Conservation (phyloP, 306 rosid genomes). For the Glycine tomentella region DNA sequence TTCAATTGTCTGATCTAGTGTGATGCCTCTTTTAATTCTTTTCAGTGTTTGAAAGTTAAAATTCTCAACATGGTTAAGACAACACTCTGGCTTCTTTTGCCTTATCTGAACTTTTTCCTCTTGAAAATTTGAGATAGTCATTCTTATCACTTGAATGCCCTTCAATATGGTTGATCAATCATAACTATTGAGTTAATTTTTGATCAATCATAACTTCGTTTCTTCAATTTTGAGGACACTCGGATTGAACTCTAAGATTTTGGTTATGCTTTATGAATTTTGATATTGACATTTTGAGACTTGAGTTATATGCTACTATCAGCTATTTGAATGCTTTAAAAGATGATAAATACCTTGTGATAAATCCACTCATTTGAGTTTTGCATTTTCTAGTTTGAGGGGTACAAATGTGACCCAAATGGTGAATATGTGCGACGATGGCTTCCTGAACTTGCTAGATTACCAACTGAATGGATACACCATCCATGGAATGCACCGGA, state of each 20-base stretch:
- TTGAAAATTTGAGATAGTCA: background rate
- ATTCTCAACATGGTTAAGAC: background rate
- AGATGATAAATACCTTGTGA: slow-evolving; percentile 41
- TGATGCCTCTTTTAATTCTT: background rate
- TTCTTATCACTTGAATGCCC: background rate
- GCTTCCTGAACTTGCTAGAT: slow-evolving; percentile 92
- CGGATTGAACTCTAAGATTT: background rate
- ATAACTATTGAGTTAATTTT: background rate
- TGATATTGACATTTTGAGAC: slow-evolving; percentile 22
- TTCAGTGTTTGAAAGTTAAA: background rate
- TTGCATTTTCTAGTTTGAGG: slow-evolving; percentile 74
- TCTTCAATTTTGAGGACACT: slow-evolving; percentile 5
- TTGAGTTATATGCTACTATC: background rate
- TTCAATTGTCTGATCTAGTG: background rate
- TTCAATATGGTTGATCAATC: background rate
- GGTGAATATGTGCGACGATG: slow-evolving; percentile 96
- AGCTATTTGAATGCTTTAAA: slow-evolving; percentile 32
- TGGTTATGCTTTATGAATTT: background rate
- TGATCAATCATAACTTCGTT: background rate
- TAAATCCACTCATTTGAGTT: slow-evolving; percentile 34
- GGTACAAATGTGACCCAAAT: slow-evolving; percentile 82
- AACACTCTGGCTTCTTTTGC: background rate
- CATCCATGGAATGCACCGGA: slow-evolving; percentile 98
- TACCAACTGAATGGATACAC: slow-evolving; percentile 96
- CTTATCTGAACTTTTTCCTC: background rate